A percentile compares a stretch with the other conserved stretches of the same genome.
Evolutionary conservation across 345 rosid species (phyloP).

Genomic region (Excoecaria agallocha): DNA sequence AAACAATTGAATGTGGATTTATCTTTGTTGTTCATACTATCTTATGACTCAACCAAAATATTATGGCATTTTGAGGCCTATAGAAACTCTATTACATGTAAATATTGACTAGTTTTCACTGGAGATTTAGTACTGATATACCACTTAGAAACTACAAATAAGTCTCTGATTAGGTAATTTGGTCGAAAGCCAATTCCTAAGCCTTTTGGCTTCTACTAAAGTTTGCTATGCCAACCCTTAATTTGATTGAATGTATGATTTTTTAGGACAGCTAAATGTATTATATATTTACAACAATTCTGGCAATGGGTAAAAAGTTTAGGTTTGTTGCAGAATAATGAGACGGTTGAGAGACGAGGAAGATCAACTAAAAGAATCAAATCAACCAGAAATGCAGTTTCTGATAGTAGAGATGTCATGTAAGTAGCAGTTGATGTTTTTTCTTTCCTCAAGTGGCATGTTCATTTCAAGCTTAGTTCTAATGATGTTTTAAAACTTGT

Average conservation of each 20-base stretch:
- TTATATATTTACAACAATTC: background rate
- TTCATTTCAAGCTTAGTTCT: constrained; percentile 1
- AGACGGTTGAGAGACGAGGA: constrained; percentile 92
- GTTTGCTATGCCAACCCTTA: no score
- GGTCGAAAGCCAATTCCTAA: no score
- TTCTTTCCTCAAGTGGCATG: background rate
- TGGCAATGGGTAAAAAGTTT: background rate
- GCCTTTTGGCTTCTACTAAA: no score
- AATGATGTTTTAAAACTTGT: background rate
- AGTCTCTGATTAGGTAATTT: no score
- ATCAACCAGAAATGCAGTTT: constrained; percentile 45
- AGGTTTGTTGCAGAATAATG: constrained; percentile 51
- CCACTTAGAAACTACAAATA: no score
- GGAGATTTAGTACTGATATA: no score
- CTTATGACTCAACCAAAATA: background rate
- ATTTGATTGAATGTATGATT: background rate
- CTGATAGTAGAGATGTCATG: constrained; percentile 89
- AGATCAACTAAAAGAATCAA: constrained; percentile 45
- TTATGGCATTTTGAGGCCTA: no score
- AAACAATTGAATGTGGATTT: no score
- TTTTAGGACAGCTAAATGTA: background rate
- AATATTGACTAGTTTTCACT: no score
- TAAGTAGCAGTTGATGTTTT: constrained; percentile 28
- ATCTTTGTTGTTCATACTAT: background rate
- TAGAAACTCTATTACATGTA: no score